Evolutionary conservation across 164 flowering plant genomes (phyloP).

Genomic region (Tetrastigma voinierianum): DNA sequence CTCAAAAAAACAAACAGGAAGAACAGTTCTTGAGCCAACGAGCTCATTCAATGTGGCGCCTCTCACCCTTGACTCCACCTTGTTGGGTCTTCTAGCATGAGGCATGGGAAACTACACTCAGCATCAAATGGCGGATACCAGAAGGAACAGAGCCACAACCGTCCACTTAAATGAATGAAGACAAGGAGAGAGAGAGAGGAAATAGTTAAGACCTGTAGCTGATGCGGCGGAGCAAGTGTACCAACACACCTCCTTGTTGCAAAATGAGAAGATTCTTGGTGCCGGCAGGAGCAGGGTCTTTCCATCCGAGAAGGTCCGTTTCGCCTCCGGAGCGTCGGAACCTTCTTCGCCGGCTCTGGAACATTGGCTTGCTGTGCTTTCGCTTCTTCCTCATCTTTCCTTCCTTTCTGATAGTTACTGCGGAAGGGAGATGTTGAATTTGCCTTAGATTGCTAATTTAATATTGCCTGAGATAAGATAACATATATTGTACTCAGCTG

Average conservation of each 20-base stretch:
- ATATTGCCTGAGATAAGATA: too few relatives aligned
- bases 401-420: too few relatives aligned
- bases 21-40: slow-evolving; percentile 83
- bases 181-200: not conserved
- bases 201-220: slow-evolving; percentile 52
- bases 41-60: slow-evolving; percentile 85
- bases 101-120: slow-evolving; percentile 89
- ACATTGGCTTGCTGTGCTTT: slow-evolving; percentile 45
- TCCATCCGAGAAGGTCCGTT: slow-evolving; percentile 91
- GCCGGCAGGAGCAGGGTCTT: slow-evolving; percentile 40
- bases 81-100: slow-evolving; percentile 90
- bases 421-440: too few relatives aligned
- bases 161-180: not conserved
- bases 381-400: slow-evolving; percentile 72
- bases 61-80: slow-evolving; percentile 78
- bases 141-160: not conserved
- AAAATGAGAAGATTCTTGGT: slow-evolving; percentile 32
- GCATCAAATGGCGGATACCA: slow-evolving; percentile 96
- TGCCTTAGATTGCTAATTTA: too few relatives aligned
- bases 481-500: too few relatives aligned
- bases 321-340: slow-evolving; percentile 47
- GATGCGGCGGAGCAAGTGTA: slow-evolving; percentile 96
- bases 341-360: slow-evolving; percentile 29
- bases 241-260: slow-evolving; percentile 87
- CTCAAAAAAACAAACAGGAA: slow-evolving; percentile 89